Percentiles rank a stretch among this genome's conserved stretches.
These are phyloP conservation scores for Gossypium gossypioides DNA, from an alignment of 441 rosid genomes.

Conservation along the genomic window DNA sequence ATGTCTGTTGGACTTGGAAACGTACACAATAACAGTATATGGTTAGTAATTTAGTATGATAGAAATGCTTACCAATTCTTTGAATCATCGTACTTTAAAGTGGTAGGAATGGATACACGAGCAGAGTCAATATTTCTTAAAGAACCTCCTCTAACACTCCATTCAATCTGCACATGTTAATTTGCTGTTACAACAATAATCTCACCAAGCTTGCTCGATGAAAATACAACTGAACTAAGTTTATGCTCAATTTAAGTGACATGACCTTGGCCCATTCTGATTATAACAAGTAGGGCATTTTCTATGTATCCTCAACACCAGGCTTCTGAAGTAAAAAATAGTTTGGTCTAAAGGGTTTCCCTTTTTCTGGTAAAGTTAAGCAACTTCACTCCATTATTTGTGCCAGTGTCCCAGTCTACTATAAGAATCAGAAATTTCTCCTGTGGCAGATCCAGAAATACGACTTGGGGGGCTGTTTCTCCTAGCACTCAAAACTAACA, in stretches of 20 bases:
- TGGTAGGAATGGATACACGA: slow-evolving; percentile 73
- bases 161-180: slow-evolving; percentile 56
- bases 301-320: neutral
- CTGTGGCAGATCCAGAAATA: neutral
- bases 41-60: neutral
- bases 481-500: neutral
- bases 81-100: slow-evolving; percentile 64
- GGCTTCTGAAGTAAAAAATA: neutral
- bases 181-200: neutral
- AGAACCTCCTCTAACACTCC: slow-evolving; percentile 82
- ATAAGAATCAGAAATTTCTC: neutral
- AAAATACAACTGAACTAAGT: neutral
- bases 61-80: slow-evolving; percentile 60
- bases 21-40: neutral
- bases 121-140: slow-evolving; percentile 83
- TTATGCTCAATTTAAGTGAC: neutral
- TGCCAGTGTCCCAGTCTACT: neutral
- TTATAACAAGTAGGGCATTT: neutral
- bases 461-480: neutral
- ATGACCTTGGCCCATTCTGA: neutral
- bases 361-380: neutral
- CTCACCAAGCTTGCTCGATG: slow-evolving; percentile 9
- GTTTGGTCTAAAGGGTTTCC: neutral
- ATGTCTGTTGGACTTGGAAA: slow-evolving; percentile 7
- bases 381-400: neutral